Percentiles rank a stretch among this genome's conserved stretches.
These are phyloP conservation scores for Hexamita inflata DNA, from an alignment of 208 protist genomes.

Conservation along the genomic window DNA sequence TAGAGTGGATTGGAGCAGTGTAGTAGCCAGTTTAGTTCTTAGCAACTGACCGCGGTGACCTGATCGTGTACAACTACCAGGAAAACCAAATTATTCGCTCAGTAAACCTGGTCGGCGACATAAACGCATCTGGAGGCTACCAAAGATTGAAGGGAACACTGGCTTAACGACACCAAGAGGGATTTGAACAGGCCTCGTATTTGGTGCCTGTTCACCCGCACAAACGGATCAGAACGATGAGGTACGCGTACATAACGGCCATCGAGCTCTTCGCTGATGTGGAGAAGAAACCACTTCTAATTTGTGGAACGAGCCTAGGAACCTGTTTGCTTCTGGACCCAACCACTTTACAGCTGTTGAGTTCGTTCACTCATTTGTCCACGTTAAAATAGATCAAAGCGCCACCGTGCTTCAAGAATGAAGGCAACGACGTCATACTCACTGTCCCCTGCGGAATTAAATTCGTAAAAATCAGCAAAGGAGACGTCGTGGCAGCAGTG, in stretches of 20 bases:
- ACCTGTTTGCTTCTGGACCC: constrained; percentile 7
- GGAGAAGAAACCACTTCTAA: neutral
- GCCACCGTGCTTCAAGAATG: no score
- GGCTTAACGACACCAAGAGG: constrained; percentile 10
- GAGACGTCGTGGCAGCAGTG: no score
- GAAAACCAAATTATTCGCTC: constrained; percentile 8
- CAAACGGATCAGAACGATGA: neutral
- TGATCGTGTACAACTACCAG: neutral
- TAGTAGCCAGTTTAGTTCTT: neutral
- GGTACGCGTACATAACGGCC: constrained; percentile 1
- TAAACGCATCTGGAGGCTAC: neutral
- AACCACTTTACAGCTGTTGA: neutral
- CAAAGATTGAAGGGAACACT: neutral
- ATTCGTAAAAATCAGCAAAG: no score
- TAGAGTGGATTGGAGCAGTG: neutral
- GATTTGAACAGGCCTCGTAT: constrained; percentile 14
- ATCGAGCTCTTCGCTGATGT: neutral
- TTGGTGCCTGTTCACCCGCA: constrained; percentile 5
- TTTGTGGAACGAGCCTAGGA: neutral
- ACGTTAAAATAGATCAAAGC: no score
- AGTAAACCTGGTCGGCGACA: neutral
- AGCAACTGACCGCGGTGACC: neutral
- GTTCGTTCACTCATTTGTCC: neutral
- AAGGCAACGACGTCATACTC: no score
- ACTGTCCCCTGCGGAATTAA: no score